Percentiles rank a stretch among this genome's conserved stretches.
These are phyloP conservation scores for Lomentospora prolificans DNA, from an alignment of 2,329 filamentous ascomycete genomes.

Conservation along the genomic window DNA sequence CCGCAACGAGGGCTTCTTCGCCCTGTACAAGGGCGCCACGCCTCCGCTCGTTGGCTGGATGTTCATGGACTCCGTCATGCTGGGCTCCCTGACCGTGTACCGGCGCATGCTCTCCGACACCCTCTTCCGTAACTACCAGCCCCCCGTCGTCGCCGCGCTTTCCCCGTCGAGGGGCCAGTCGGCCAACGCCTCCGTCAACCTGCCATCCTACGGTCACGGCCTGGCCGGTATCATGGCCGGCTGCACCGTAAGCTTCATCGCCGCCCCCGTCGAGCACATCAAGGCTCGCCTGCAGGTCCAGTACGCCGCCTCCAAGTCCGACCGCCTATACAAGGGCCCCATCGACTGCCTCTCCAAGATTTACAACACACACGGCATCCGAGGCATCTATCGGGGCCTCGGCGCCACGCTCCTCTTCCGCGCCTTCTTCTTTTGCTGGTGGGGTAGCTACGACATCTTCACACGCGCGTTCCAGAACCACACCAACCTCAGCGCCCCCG, in stretches of 20 bases:
- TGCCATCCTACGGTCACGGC: slow-evolving; percentile 74
- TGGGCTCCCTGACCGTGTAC: slow-evolving; percentile 86
- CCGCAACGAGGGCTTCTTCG: slow-evolving; percentile 71
- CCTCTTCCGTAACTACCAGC: slow-evolving; percentile 43
- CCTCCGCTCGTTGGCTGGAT: slow-evolving; percentile 95
- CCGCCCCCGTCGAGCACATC: slow-evolving; percentile 88
- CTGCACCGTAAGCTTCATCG: slow-evolving; percentile 83
- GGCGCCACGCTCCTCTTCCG: slow-evolving; percentile 79
- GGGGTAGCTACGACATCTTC: slow-evolving; percentile 87
- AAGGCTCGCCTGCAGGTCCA: slow-evolving; percentile 93
- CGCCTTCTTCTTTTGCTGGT: slow-evolving; percentile 96
- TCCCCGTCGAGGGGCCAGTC: slow-evolving; percentile 15
- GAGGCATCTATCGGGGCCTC: slow-evolving; percentile 79
- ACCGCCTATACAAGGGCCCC: slow-evolving; percentile 75
- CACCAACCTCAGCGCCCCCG: slow-evolving; percentile 64
- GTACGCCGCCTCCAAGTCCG: slow-evolving; percentile 69
- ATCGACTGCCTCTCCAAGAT: slow-evolving; percentile 73
- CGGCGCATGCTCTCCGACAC: slow-evolving; percentile 72
- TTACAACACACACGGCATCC: slow-evolving; percentile 59
- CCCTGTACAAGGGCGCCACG: slow-evolving; percentile 88
- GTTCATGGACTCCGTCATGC: slow-evolving; percentile 90
- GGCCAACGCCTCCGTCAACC: slow-evolving; percentile 14
- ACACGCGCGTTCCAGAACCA: slow-evolving; percentile 55
- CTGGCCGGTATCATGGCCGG: slow-evolving; percentile 82
- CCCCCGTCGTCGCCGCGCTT: slow-evolving; percentile 28